Base-by-base conservation (phyloP, 2,329 filamentous ascomycete species). In the Rutstroemia sp. region DNA sequence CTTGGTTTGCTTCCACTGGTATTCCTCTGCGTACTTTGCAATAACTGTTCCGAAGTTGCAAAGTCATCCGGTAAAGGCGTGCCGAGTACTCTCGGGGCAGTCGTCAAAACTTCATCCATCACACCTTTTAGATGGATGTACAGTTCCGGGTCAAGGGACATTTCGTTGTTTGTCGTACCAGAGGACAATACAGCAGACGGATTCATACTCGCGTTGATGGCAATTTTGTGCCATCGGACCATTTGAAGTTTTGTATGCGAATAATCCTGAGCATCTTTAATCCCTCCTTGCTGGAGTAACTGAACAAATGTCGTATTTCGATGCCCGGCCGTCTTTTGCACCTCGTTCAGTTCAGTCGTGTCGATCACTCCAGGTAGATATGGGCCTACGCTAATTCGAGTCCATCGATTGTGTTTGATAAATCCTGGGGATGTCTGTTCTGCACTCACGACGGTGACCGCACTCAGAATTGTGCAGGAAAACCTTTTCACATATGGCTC, bases 121-220 rank as follows among this genome's bases (percentile, higher is more conserved):
- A 88, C 77, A 19, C 78, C 84, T 17, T 76, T 72, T 8, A 89
- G 70, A 68, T 89, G 86, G 21, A 70, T 69, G 46, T 79, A 76
- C 40, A 89, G 72, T 65, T 88, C 84, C 0, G 79, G 69, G 63
- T 89, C 85, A 12, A 72, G 71, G 5, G 82, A 76, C 82, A 89
- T 88, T 59, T 80, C 78, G 47, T 82, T 78, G 66, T 89, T 89
- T 53, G 81, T 78, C 2, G 77, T 73, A 1, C 84, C 83, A 12
- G 83, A 82, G 1, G 79, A 81, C 0, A 89, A 76, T 7, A 89
- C 84, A 2, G 85, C 82, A 0, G 82, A 84, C 0, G 86, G 85
- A 71, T 89, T 89, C 78, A 89, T 87, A 51, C 83, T 81, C 0
- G 85, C 83, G 69, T 89, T 89, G 74, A 89, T 88, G 64, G 83